These are phyloP conservation scores for Penicillium polonicum DNA, from an alignment of 2,329 filamentous ascomycete genomes.

Conservation along the genomic window DNA sequence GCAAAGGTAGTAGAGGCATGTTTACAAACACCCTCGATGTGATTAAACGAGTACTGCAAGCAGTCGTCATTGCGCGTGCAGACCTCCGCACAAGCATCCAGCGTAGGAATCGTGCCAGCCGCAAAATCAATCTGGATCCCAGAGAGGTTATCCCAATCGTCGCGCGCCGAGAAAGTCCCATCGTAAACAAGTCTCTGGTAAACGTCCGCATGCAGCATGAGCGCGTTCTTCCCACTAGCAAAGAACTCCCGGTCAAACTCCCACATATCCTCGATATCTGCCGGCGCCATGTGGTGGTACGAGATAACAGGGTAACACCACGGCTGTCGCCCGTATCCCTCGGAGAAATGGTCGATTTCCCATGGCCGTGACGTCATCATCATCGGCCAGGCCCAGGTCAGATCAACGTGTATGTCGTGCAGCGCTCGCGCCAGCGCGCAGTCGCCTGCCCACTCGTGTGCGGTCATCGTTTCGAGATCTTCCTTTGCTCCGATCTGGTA, in stretches of 20 bases:
- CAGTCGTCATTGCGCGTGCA: conserved; percentile 26
- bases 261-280: conserved; percentile 44
- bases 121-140: conserved; percentile 20
- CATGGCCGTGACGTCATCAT: conserved; percentile 40
- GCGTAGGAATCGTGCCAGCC: conserved; percentile 11
- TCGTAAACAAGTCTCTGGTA: conserved; percentile 27
- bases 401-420: conserved; percentile 41
- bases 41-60: conserved; percentile 28
- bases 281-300: conserved; percentile 49
- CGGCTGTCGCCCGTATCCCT: conserved; percentile 37
- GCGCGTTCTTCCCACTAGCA: conserved; percentile 50
- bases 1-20: conserved; percentile 23
- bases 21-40: conserved; percentile 18
- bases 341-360: conserved; percentile 41
- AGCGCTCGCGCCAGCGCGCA: conserved; percentile 49
- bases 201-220: conserved; percentile 29
- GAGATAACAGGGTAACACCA: conserved; percentile 52
- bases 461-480: conserved; percentile 46
- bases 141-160: conserved; percentile 29
- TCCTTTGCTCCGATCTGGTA: conserved; percentile 39
- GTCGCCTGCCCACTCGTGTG: conserved; percentile 48
- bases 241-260: conserved; percentile 51
- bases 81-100: conserved; percentile 24
- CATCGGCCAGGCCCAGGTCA: conserved; percentile 49
- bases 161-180: conserved; percentile 8